Conservation (phyloP, 2,329 filamentous ascomycete species). For the Myotisia sp. region DNA sequence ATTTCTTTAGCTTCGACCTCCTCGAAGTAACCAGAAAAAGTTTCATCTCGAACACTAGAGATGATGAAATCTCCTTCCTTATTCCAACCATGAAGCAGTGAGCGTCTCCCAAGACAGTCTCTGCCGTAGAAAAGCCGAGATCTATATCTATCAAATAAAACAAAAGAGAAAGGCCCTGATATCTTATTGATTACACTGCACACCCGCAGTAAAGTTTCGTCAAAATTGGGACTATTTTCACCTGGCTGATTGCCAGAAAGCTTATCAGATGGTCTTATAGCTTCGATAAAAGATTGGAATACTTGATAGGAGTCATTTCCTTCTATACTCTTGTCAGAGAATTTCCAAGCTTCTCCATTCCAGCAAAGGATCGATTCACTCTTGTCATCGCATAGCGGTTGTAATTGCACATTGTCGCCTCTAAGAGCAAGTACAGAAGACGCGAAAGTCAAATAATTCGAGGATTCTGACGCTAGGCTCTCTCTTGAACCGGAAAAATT, state of each 20-base stretch:
- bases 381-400: conserved; percentile 51
- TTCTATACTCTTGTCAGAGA: conserved; percentile 41
- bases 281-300: conserved; percentile 44
- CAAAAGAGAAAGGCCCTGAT: conserved; percentile 77
- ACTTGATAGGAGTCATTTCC: conserved; percentile 69
- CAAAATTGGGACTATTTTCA: conserved; percentile 9
- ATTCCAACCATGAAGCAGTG: conserved; percentile 48
- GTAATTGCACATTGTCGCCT: conserved; percentile 53
- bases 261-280: conserved; percentile 19
- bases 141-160: conserved; percentile 56
- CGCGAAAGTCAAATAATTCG: conserved; percentile 43
- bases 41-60: conserved; percentile 54
- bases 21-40: conserved; percentile 41
- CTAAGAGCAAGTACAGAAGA: conserved; percentile 88
- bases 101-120: conserved; percentile 76
- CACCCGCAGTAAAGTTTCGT: conserved; percentile 18
- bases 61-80: conserved; percentile 42
- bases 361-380: conserved; percentile 66
- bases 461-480: too few relatives aligned
- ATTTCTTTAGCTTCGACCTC: conserved; percentile 80
- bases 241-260: too few relatives aligned
- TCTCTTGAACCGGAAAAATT: conserved; percentile 7
- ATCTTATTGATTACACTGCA: conserved; percentile 43
- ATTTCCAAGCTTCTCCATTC: conserved; percentile 93
- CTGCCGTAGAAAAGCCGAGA: conserved; percentile 63